Conservation (phyloP, 2,329 filamentous ascomycete genomes). For the Chalara sp. region DNA sequence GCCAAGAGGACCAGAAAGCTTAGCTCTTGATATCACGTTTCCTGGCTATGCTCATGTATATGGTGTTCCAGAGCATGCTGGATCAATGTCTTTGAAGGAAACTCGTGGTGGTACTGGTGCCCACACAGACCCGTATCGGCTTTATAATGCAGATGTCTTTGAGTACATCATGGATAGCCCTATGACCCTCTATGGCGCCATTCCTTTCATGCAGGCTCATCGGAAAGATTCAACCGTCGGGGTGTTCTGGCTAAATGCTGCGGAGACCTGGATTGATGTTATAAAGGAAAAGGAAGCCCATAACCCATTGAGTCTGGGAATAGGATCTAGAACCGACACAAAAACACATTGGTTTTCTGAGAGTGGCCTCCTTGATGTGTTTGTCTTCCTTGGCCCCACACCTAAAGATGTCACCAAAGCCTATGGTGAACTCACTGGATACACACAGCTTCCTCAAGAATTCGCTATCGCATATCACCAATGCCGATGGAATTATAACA, state of each 20-base stretch:
- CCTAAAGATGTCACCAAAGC: slow-evolving; percentile 74
- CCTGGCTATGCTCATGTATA: slow-evolving; percentile 87
- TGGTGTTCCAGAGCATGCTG: slow-evolving; percentile 89
- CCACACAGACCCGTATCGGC: slow-evolving; percentile 80
- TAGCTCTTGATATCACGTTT: slow-evolving; percentile 88
- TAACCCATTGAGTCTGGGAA: slow-evolving; percentile 73
- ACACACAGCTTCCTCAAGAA: slow-evolving; percentile 83
- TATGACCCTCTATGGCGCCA: slow-evolving; percentile 97
- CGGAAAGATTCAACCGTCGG: slow-evolving; percentile 89
- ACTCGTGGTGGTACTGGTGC: slow-evolving; percentile 84
- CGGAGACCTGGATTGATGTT: slow-evolving; percentile 96
- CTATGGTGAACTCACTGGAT: slow-evolving; percentile 87
- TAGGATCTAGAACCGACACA: slow-evolving; percentile 64
- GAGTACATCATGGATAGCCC: slow-evolving; percentile 96
- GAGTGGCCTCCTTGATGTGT: slow-evolving; percentile 80
- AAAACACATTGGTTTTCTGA: slow-evolving; percentile 98
- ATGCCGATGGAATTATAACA: slow-evolving; percentile 98
- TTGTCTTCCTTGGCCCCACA: slow-evolving; percentile 87
- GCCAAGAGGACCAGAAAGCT: slow-evolving; percentile 87
- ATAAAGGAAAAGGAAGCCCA: slow-evolving; percentile 67
- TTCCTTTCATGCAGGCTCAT: slow-evolving; percentile 97
- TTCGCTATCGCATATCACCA: slow-evolving; percentile 94
- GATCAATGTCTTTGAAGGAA: slow-evolving; percentile 79
- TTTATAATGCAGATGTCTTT: slow-evolving; percentile 97
- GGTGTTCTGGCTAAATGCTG: slow-evolving; percentile 94